Conservation (phyloP, 441 rosid species). For the Manihot esculenta region DNA sequence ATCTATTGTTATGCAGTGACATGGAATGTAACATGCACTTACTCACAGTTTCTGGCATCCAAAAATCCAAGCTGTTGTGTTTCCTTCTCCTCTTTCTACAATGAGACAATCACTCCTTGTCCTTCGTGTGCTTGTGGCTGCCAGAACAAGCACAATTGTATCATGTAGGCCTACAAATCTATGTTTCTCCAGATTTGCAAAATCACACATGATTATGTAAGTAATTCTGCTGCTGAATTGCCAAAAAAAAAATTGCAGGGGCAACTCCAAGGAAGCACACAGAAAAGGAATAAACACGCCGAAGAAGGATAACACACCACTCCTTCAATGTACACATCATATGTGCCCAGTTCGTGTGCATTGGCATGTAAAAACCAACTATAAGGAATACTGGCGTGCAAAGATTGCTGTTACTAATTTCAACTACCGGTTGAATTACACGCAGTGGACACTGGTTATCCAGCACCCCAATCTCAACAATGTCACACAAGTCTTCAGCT, state of each 20-base stretch:
- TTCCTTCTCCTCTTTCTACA: slow-evolving; percentile 93
- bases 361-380: slow-evolving; percentile 91
- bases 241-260: slow-evolving; percentile 49
- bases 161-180: slow-evolving; percentile 46
- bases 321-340: slow-evolving; percentile 89
- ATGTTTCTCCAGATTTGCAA: neutral
- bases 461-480: slow-evolving; percentile 92
- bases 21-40: slow-evolving; percentile 93
- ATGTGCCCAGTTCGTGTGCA: slow-evolving; percentile 93
- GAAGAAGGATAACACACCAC: slow-evolving; percentile 60
- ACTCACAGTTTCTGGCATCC: slow-evolving; percentile 82
- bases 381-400: slow-evolving; percentile 82
- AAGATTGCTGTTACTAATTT: slow-evolving; percentile 86
- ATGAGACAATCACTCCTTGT: slow-evolving; percentile 84
- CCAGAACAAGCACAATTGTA: slow-evolving; percentile 54
- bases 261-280: slow-evolving; percentile 53
- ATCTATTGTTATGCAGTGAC: slow-evolving; percentile 58
- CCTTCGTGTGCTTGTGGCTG: slow-evolving; percentile 92
- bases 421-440: slow-evolving; percentile 81
- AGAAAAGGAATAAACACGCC: slow-evolving; percentile 54
- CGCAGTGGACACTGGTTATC: slow-evolving; percentile 84
- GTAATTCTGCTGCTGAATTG: slow-evolving; percentile 9
- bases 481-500: slow-evolving; percentile 86
- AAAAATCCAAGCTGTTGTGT: slow-evolving; percentile 86
- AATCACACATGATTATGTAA: too few species aligned